Percentiles rank a stretch among this genome's conserved stretches.
These are phyloP conservation scores for Colletotrichum limetticola DNA, from an alignment of 2,329 filamentous ascomycete species.

Conservation along the genomic window DNA sequence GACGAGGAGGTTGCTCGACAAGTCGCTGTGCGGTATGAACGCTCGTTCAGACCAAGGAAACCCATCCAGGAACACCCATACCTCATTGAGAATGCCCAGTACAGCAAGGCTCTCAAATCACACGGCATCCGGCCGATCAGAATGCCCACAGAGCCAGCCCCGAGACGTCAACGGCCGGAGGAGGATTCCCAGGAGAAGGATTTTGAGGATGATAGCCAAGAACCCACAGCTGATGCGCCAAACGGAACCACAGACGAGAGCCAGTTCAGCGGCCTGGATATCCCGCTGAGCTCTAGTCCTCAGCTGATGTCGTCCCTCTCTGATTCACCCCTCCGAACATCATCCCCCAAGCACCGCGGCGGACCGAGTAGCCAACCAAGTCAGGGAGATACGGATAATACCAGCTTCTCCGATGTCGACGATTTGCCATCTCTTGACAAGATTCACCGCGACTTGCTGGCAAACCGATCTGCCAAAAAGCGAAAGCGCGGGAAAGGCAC, in stretches of 20 bases:
- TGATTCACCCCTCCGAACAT: conserved; percentile 19
- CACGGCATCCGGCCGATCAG: conserved; percentile 65
- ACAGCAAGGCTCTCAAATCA: conserved; percentile 62
- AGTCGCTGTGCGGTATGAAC: conserved; percentile 49
- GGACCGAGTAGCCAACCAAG: conserved; percentile 48
- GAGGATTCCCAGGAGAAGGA: conserved; percentile 61
- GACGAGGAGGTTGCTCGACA: conserved; percentile 28
- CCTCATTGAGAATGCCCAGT: conserved; percentile 64
- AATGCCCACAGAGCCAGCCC: conserved; percentile 47
- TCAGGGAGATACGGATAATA: conserved; percentile 49
- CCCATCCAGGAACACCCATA: conserved; percentile 72
- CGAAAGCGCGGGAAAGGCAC: background rate
- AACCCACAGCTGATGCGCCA: conserved; percentile 41
- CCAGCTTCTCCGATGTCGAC: conserved; percentile 48
- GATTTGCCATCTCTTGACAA: conserved; percentile 51
- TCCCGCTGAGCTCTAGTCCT: background rate
- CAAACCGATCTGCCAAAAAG: conserved; percentile 9
- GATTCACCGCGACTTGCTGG: conserved; percentile 20
- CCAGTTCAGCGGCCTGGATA: conserved; percentile 38
- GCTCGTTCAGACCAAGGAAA: conserved; percentile 68
- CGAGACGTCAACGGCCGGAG: conserved; percentile 43
- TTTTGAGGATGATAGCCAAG: conserved; percentile 63
- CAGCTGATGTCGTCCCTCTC: conserved; percentile 15
- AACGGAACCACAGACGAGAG: conserved; percentile 49
- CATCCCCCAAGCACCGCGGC: conserved; percentile 35